Conservation (phyloP, 2,329 filamentous ascomycete genomes). For the Pestalotiopsis sp. region DNA sequence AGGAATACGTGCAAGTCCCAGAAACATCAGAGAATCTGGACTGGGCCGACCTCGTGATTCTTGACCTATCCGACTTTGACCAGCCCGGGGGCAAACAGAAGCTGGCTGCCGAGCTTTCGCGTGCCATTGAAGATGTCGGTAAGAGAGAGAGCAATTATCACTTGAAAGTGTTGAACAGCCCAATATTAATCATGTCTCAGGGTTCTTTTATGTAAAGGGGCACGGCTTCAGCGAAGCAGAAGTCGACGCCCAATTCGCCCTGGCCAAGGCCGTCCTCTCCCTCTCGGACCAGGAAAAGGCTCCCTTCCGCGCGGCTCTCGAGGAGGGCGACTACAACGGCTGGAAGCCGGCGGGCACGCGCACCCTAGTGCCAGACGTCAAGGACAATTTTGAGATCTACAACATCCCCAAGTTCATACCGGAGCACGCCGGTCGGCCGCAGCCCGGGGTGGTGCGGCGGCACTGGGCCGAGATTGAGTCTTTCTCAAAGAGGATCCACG, state of each 20-base stretch:
- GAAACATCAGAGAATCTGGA: constrained; percentile 5
- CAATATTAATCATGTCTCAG: too few relatives aligned
- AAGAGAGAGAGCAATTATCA: too few relatives aligned
- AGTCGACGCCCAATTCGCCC: constrained; percentile 10
- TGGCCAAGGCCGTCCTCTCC: constrained; percentile 44
- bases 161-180: too few relatives aligned
- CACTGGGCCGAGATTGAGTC: constrained; percentile 51
- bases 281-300: constrained; percentile 47
- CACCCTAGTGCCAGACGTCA: constrained; percentile 25
- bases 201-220: constrained; percentile 10
- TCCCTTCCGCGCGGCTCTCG: constrained; percentile 37
- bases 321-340: constrained; percentile 8
- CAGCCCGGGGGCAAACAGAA: constrained; percentile 3
- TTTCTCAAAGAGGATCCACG: constrained; percentile 36
- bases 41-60: constrained; percentile 8
- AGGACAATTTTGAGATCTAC: constrained; percentile 56
- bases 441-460: constrained; percentile 36
- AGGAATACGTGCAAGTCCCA: constrained; percentile 3
- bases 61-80: not conserved
- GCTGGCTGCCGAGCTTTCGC: not conserved
- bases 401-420: constrained; percentile 56
- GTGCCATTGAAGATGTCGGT: constrained; percentile 6
- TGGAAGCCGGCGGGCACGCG: constrained; percentile 2
- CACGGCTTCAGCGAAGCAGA: constrained; percentile 3
- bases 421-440: constrained; percentile 39